These are phyloP conservation scores for Xylaria venustula DNA, from an alignment of 495 filamentous ascomycete genomes.

Conservation along the genomic window DNA sequence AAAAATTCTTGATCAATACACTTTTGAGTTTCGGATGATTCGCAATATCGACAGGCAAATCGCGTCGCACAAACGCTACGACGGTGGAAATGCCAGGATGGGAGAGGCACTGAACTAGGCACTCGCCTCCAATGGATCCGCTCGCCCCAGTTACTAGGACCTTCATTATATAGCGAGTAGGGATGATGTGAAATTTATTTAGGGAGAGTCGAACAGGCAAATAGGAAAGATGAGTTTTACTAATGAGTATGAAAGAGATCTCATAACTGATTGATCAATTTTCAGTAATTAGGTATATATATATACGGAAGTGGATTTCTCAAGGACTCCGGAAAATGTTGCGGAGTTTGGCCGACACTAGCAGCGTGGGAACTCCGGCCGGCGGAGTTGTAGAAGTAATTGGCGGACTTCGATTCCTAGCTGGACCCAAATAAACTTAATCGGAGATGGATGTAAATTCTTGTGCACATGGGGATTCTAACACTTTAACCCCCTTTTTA, in stretches of 20 bases:
- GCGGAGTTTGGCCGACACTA: neutral
- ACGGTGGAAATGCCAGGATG: constrained; percentile 23
- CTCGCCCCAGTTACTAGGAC: constrained; percentile 26
- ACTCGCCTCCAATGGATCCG: constrained; percentile 23
- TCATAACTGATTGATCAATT: too few species aligned
- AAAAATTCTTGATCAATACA: constrained; percentile 22
- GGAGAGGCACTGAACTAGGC: constrained; percentile 18
- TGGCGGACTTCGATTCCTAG: neutral
- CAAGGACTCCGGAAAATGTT: neutral
- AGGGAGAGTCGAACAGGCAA: too few species aligned
- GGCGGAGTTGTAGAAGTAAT: constrained; percentile 1
- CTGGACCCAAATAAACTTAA: neutral
- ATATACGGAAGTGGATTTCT: too few species aligned
- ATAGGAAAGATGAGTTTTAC: too few species aligned
- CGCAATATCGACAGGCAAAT: constrained; percentile 16
- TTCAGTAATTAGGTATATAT: too few species aligned
- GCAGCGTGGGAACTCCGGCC: neutral
- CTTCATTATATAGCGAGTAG: constrained; percentile 23
- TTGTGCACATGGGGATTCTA: too few species aligned
- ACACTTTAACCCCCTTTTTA: too few species aligned
- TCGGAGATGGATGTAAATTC: too few species aligned
- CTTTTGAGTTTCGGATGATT: constrained; percentile 22
- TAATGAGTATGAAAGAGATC: too few species aligned
- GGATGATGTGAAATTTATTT: too few species aligned
- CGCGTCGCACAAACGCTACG: constrained; percentile 21